Evolutionary conservation across 805 yeast genomes (phyloP).

Genomic region (Ogataea trehaloabstinens): DNA sequence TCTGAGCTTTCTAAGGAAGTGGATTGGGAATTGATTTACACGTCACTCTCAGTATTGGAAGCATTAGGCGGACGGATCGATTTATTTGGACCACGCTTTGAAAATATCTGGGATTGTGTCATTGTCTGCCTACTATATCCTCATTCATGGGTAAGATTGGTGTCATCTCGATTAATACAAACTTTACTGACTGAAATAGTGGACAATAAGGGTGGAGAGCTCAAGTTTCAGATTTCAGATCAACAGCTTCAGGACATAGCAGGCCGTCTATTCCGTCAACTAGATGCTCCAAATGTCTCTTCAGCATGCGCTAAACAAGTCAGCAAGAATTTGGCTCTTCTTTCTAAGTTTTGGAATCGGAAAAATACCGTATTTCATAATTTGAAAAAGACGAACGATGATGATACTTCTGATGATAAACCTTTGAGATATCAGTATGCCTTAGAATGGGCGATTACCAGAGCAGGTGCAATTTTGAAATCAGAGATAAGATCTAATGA

Average conservation of each 20-base stretch:
- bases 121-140: conserved; percentile 69
- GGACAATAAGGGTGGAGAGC: conserved; percentile 13
- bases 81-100: conserved; percentile 41
- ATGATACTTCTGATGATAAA: conserved; percentile 5
- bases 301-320: conserved; percentile 61
- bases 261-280: conserved; percentile 67
- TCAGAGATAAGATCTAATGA: conserved; percentile 55
- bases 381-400: conserved; percentile 24
- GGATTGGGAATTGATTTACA: conserved; percentile 79
- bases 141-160: conserved; percentile 85
- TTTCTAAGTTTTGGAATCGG: conserved; percentile 62
- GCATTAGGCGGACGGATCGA: conserved; percentile 13
- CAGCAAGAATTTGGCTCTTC: conserved; percentile 61
- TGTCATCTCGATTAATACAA: conserved; percentile 59
- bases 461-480: conserved; percentile 61
- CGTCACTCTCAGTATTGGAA: conserved; percentile 50
- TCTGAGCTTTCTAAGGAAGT: conserved; percentile 39
- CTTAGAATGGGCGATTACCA: conserved; percentile 60
- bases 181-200: conserved; percentile 40
- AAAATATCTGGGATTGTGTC: conserved; percentile 51
- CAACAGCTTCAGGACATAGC: conserved; percentile 59
- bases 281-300: conserved; percentile 74
- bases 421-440: conserved; percentile 35
- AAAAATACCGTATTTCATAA: conserved; percentile 36
- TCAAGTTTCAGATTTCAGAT: conserved; percentile 39